Percentiles rank a stretch among this genome's conserved stretches.
Evolutionary conservation across 805 yeast species (phyloP).

Genomic region (Ogataea parapolymorpha): DNA sequence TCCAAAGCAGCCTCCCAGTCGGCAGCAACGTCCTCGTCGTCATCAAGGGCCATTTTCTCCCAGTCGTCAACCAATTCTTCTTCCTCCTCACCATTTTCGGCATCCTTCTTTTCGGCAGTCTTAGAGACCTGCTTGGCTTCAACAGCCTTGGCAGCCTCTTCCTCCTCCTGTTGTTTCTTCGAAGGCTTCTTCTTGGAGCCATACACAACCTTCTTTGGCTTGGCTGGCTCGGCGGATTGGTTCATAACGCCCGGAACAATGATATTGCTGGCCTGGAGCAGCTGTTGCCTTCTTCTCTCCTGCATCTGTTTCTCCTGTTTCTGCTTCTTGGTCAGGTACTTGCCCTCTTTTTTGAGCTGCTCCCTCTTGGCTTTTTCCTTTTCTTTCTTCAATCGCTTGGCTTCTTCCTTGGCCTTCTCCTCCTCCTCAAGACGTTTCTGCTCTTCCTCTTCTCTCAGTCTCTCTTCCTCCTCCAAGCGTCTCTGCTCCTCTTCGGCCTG

Average conservation of each 20-base stretch:
- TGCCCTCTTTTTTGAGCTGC: conserved; percentile 94
- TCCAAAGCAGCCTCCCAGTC: conserved; percentile 48
- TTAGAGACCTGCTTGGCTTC: conserved; percentile 39
- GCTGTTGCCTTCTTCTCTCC: conserved; percentile 86
- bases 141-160: conserved; percentile 27
- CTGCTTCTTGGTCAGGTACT: conserved; percentile 88
- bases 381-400: conserved; percentile 70
- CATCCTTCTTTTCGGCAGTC: conserved; percentile 37
- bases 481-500: conserved; percentile 83
- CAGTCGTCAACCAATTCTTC: conserved; percentile 69
- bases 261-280: conserved; percentile 70
- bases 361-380: conserved; percentile 84
- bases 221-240: conserved; percentile 23
- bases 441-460: conserved; percentile 45
- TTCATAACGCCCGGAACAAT: conserved; percentile 68
- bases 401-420: conserved; percentile 62
- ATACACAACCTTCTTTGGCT: conserved; percentile 68
- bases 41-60: conserved; percentile 69
- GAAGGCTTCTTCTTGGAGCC: conserved; percentile 63
- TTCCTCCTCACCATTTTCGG: conserved; percentile 57
- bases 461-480: conserved; percentile 69
- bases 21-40: conserved; percentile 49
- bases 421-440: conserved; percentile 52
- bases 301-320: conserved; percentile 83
- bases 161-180: conserved; percentile 32